Conservation (phyloP, 306 rosid genomes). For the Vigna reflexopilosa region DNA sequence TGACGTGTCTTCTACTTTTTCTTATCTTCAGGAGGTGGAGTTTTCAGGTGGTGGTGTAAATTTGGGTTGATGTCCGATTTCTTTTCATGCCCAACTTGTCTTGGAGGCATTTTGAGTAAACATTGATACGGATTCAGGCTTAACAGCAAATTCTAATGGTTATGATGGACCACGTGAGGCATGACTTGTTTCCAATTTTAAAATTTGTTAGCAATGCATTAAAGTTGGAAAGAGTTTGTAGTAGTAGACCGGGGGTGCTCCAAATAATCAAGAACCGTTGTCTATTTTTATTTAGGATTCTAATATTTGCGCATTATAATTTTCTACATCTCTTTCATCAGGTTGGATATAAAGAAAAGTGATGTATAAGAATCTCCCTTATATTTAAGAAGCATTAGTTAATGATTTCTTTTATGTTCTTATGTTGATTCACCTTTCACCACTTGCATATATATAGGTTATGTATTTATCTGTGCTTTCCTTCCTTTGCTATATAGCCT, state of each 20-base stretch:
- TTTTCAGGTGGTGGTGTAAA: constrained; percentile 54
- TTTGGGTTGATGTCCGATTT: constrained; percentile 40
- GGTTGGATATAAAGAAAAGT: constrained; percentile 30
- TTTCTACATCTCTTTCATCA: constrained; percentile 3
- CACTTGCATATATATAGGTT: background rate
- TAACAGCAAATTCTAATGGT: constrained; percentile 30
- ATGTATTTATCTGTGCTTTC: background rate
- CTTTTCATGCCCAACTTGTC: constrained; percentile 17
- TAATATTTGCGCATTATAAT: constrained; percentile 24
- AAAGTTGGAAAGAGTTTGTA: constrained; percentile 39
- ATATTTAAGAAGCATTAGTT: constrained; percentile 13
- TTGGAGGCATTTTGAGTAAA: constrained; percentile 15
- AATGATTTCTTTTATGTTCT: constrained; percentile 3
- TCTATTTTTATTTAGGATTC: constrained; percentile 26
- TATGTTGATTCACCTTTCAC: background rate
- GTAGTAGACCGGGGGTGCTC: constrained; percentile 20
- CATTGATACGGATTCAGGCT: constrained; percentile 13
- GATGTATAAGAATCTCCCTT: constrained; percentile 32
- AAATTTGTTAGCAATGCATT: constrained; percentile 12
- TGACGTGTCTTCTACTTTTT: constrained; percentile 3
- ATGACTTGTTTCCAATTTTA: constrained; percentile 25
- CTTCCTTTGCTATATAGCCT: background rate
- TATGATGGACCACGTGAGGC: constrained; percentile 6
- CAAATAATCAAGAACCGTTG: constrained; percentile 10
- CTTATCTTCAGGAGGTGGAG: constrained; percentile 55